Conservation (phyloP, 768 basidiomycete species). For the Cystofilobasidium macerans region DNA sequence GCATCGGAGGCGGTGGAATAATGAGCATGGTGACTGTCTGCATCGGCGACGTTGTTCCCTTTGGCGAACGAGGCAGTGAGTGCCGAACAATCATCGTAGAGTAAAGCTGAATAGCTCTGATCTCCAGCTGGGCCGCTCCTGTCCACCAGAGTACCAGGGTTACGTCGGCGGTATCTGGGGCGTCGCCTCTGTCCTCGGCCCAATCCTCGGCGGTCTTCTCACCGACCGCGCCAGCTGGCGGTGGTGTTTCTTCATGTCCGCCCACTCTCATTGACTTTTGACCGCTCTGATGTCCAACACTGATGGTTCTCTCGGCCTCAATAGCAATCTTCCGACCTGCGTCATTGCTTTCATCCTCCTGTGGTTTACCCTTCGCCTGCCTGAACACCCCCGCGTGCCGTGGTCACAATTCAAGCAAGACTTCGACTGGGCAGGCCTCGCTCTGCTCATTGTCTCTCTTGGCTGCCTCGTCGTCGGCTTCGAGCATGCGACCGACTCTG, state of each 20-base stretch:
- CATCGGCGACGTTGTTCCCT: constrained; percentile 17
- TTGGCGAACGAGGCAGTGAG: constrained; percentile 7
- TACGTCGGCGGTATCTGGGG: constrained; percentile 25
- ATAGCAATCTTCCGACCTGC: constrained; percentile 21
- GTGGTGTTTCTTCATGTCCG: constrained; percentile 25
- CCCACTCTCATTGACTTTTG: background rate
- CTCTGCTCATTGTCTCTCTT: background rate
- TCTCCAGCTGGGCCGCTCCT: background rate
- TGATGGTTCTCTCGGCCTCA: background rate
- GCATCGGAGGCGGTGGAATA: constrained; percentile 44
- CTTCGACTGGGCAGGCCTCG: constrained; percentile 13
- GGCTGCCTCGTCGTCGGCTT: constrained; percentile 22
- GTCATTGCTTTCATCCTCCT: constrained; percentile 12
- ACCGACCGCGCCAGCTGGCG: constrained; percentile 20
- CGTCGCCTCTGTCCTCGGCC: constrained; percentile 16
- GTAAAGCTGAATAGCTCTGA: no score
- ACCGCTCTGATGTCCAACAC: background rate
- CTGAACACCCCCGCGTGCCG: background rate
- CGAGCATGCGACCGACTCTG: constrained; percentile 18
- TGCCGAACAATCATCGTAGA: no score
- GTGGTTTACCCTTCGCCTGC: constrained; percentile 14
- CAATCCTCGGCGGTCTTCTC: constrained; percentile 22
- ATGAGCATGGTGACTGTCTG: constrained; percentile 14
- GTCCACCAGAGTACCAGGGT: constrained; percentile 13
- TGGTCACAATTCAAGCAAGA: constrained; percentile 5